Evolutionary conservation across 208 protist species (phyloP).

Genomic region (Histomonas meleagridis): DNA sequence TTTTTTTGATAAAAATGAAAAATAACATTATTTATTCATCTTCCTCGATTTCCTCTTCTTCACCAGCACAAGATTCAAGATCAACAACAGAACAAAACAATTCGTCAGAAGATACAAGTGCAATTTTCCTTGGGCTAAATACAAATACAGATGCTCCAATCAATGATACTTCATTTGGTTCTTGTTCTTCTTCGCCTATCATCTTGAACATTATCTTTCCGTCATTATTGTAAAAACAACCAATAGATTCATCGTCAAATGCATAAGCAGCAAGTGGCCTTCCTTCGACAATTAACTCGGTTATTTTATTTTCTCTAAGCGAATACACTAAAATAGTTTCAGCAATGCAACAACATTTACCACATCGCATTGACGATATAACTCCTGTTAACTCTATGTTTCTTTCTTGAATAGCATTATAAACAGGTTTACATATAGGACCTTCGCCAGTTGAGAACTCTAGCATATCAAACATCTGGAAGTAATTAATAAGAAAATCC

Average conservation of each 20-base stretch:
- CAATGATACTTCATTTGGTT: neutral
- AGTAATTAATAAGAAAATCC: neutral
- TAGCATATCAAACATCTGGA: neutral
- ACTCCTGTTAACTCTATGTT: neutral
- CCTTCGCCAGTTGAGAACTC: neutral
- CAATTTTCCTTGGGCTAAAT: neutral
- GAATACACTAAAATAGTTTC: neutral
- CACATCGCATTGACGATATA: neutral
- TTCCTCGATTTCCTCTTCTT: too few species aligned
- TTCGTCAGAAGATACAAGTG: neutral
- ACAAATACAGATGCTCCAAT: neutral
- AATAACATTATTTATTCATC: too few species aligned
- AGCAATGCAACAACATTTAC: neutral
- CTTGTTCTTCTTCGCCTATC: slow-evolving; percentile 1
- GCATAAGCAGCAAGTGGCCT: neutral
- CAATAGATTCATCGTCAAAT: neutral
- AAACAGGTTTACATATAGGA: neutral
- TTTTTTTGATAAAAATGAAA: too few species aligned
- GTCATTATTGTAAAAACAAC: neutral
- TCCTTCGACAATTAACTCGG: neutral
- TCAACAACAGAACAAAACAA: neutral
- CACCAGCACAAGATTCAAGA: neutral
- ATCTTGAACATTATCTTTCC: neutral
- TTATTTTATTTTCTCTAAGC: neutral
- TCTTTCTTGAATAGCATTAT: neutral